These are phyloP conservation scores for Pseudogymnoascus sp. DNA, from an alignment of 2,329 filamentous ascomycete species.

Conservation along the genomic window DNA sequence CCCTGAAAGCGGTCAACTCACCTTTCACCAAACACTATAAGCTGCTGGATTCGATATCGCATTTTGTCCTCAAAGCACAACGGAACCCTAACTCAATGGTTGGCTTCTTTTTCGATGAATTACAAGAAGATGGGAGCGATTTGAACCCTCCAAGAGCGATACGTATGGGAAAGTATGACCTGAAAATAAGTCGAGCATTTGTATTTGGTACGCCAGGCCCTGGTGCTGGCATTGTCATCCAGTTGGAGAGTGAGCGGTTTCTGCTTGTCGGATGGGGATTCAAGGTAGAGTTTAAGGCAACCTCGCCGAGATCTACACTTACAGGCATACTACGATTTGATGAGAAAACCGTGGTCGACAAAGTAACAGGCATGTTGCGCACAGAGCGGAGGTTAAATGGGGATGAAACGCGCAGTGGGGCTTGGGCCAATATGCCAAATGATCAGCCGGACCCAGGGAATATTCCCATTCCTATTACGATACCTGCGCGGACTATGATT, in stretches of 20 bases:
- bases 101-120: slow-evolving; percentile 35
- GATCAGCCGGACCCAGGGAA: too few species aligned
- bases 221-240: slow-evolving; percentile 38
- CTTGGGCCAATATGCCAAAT: too few species aligned
- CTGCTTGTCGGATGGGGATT: slow-evolving; percentile 41
- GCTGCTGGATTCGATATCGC: slow-evolving; percentile 31
- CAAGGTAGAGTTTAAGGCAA: slow-evolving; percentile 29
- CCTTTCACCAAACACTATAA: slow-evolving; percentile 36
- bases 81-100: slow-evolving; percentile 27
- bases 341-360: too few species aligned
- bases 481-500: too few species aligned
- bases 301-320: slow-evolving; percentile 31
- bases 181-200: slow-evolving; percentile 38
- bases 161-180: slow-evolving; percentile 28
- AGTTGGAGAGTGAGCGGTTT: slow-evolving; percentile 34
- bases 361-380: too few species aligned
- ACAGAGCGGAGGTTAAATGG: too few species aligned
- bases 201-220: slow-evolving; percentile 39
- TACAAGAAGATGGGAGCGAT: too few species aligned
- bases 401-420: too few species aligned
- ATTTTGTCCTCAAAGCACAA: slow-evolving; percentile 36
- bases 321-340: slow-evolving; percentile 24
- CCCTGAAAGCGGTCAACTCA: slow-evolving; percentile 28
- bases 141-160: too few species aligned
- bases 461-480: too few species aligned